A percentile compares a stretch with the other conserved stretches of the same genome.
Conservation (phyloP, 2,329 filamentous ascomycete species). For the Zarea fungicola region DNA sequence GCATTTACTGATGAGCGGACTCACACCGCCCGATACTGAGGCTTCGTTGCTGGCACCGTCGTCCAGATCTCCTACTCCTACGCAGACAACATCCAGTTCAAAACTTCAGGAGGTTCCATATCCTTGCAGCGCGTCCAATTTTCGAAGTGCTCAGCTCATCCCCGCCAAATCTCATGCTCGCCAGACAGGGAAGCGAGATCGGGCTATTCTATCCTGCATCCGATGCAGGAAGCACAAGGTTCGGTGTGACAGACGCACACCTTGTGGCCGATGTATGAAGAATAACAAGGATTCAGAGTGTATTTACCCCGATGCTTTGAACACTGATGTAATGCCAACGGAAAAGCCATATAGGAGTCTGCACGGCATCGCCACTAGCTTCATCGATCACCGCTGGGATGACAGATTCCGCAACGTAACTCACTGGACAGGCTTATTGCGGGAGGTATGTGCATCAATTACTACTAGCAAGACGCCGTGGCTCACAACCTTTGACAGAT, state of each 20-base stretch:
- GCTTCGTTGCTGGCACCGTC: neutral
- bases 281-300: constrained; percentile 10
- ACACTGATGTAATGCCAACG: neutral
- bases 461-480: no score
- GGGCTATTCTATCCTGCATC: constrained; percentile 12
- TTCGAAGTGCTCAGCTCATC: neutral
- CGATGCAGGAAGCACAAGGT: constrained; percentile 13
- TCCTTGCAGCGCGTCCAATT: neutral
- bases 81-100: neutral
- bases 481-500: constrained; percentile 3
- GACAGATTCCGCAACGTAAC: constrained; percentile 1
- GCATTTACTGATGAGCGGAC: no score
- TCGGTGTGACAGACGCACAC: constrained; percentile 6
- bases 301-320: neutral
- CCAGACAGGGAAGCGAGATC: constrained; percentile 3
- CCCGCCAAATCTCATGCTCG: neutral
- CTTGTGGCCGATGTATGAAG: constrained; percentile 12
- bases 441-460: no score
- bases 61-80: neutral
- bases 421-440: constrained; percentile 4
- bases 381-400: constrained; percentile 11
- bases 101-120: neutral
- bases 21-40: neutral
- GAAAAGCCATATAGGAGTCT: constrained; percentile 3
- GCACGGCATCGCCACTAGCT: constrained; percentile 7